Evolutionary conservation across 345 rosid genomes (phyloP).

Genomic region (Erysimum cheiranthoides): DNA sequence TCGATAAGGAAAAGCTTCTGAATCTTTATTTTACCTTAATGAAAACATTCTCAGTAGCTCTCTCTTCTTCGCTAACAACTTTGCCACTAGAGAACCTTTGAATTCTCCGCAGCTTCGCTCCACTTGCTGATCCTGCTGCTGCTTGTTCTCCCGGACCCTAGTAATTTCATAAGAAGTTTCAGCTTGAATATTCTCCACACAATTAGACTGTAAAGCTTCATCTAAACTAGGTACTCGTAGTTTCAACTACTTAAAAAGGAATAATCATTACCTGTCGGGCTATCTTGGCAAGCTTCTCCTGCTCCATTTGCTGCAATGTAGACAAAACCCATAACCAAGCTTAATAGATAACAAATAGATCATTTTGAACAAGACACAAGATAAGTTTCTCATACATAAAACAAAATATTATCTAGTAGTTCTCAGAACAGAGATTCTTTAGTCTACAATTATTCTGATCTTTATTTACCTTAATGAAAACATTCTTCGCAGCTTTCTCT

Average conservation of each 20-base stretch:
- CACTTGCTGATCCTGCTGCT: slow-evolving; percentile 49
- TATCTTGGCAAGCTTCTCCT: slow-evolving; percentile 85
- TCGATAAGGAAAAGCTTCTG: too few relatives aligned
- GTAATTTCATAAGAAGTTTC: slow-evolving; percentile 13
- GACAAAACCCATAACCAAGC: slow-evolving; percentile 2
- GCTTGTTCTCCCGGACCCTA: slow-evolving; percentile 78
- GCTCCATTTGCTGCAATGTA: slow-evolving; percentile 80
- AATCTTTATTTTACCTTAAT: slow-evolving; percentile 65
- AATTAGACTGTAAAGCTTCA: not conserved
- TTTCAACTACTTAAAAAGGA: not conserved
- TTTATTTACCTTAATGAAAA: slow-evolving; percentile 77
- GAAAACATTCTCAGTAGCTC: slow-evolving; percentile 89
- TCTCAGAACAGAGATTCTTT: slow-evolving; percentile 12
- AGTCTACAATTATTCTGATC: slow-evolving; percentile 15
- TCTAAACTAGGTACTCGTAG: not conserved
- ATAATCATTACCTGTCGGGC: slow-evolving; percentile 71
- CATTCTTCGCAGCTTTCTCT: slow-evolving; percentile 92
- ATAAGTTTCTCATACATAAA: not conserved
- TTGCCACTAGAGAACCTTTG: slow-evolving; percentile 66
- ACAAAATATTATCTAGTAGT: not conserved
- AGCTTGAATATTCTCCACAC: not conserved
- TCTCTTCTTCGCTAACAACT: slow-evolving; percentile 89
- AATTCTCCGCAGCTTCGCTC: slow-evolving; percentile 59
- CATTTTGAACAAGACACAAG: not conserved
- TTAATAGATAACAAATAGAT: not conserved